Base-by-base conservation (phyloP, 2,329 filamentous ascomycete species). In the Colletotrichum tropicicola region DNA sequence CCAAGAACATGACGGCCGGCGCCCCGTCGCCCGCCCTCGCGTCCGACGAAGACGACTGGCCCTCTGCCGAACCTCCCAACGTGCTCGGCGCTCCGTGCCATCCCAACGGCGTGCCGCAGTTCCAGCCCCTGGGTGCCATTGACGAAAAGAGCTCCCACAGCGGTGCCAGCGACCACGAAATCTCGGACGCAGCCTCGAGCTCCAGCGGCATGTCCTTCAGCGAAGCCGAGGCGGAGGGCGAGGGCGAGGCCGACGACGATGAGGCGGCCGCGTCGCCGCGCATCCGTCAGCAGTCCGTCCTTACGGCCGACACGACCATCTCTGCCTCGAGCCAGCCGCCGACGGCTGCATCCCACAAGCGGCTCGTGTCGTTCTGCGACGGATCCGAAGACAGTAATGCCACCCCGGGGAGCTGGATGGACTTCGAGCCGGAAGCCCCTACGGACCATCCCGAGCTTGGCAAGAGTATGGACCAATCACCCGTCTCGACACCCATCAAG, bases 1-100 rank as follows among this genome's bases (percentile, higher is more conserved):
- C 83, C 13, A 84, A 77, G 70, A 82, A 81, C 61, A 82, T 87
- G 80, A 85, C 85, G 6, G 81, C 85, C 21, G 85, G 85, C 8
- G 70, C 77, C 8, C 85, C 86, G 1, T 73, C 74, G 10, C 73
- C 73, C 35, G 71, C 73, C 3, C 70, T 83, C 15, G 76, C 76
- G 5, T 71, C 71, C 15, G 71, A 70, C 13, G 49, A 68, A 30
- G 41, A 51, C n/a, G 59, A 68, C 15, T 68, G 68, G 61, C 48
- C 62, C 19, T 43, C 55, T 9, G 57, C 55, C 37, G 51, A 59
- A 35, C 43, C 65, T 13, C 63, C 63, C 4, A 43, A 51, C 6
- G 19, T 63, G 15, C 52, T 57, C 32, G 59, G 52, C 19, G 52
- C 59, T 4, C 39, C 63, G 2, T 64, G 64, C 23, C 54, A 57